A percentile compares a stretch with the other conserved stretches of the same genome.
Evolutionary conservation across 2,329 filamentous ascomycete genomes (phyloP).

Genomic region (Monascus ruber): DNA sequence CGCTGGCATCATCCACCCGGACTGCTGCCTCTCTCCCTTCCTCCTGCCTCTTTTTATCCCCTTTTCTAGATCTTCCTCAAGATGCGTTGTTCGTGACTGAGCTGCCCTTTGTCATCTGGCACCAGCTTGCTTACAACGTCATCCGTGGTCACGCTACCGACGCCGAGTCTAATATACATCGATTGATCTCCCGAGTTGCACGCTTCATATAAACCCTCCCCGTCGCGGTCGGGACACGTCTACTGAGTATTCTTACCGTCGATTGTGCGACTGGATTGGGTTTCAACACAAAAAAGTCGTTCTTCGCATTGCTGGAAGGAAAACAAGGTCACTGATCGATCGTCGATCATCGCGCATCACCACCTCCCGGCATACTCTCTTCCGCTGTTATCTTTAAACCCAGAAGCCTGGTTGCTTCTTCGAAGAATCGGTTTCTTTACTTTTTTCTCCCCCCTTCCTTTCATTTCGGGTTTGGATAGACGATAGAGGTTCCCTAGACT

Average conservation of each 20-base stretch:
- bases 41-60: neutral
- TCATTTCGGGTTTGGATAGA: constrained; percentile 13
- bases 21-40: neutral
- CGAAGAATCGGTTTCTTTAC: neutral
- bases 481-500: constrained; percentile 19
- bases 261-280: too few relatives aligned
- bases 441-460: too few relatives aligned
- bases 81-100: constrained; percentile 19
- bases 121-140: constrained; percentile 19
- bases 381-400: constrained; percentile 4
- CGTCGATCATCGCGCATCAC: too few relatives aligned
- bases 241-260: too few relatives aligned
- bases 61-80: constrained; percentile 9
- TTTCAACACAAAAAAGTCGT: too few relatives aligned
- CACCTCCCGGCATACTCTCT: neutral
- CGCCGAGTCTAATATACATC: too few relatives aligned
- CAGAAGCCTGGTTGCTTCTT: constrained; percentile 21
- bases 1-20: neutral
- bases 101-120: constrained; percentile 11
- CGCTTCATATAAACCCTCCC: too few relatives aligned
- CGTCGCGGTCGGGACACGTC: too few relatives aligned
- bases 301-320: too few relatives aligned
- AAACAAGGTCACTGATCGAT: too few relatives aligned
- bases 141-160: constrained; percentile 22
- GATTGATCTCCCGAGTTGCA: too few relatives aligned